Evolutionary conservation across 1,139 yeast species (phyloP), one percentile per base, ranked within the genome.

Genomic region (Taiozyma sp.): DNA sequence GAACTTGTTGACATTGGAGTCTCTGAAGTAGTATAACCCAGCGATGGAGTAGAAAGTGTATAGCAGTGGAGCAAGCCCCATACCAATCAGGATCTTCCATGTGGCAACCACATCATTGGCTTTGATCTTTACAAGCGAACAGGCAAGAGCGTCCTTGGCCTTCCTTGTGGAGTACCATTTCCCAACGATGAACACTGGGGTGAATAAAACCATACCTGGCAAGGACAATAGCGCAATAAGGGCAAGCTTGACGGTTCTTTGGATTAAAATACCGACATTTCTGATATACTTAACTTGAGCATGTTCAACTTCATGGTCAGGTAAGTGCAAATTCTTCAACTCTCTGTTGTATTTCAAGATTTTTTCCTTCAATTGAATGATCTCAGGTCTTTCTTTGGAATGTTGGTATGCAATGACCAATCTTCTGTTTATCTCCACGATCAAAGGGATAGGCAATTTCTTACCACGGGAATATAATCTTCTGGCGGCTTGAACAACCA

Each of bases 51-150:
- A 93, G 54, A 87, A 75, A 45, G 84, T 80, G 70, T 92, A 93
- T 39, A 93, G 73, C 40, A 90, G 68, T 2, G 99, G 99, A 0
- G 97, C 95, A 53, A 89, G 73, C 8, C 93, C 96, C 81, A 93
- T 79, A 39, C 93, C 84, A 45, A 93, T 92, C 58, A 93, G 75
- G 44, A 93, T 84, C 68, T 93, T 93, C 99, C 99, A 91, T 2
- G 97, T 91, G 1, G 97, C 97, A 53, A 91, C 78, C 29, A 93
- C 97, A 68, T 93, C 99, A 53, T 85, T 84, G 28, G 96, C 99
- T 62, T 83, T 82, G 57, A 93, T 85, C 67, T 93, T 93, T 36
- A 93, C 99, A 1, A 90, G 79, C 0, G 97, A 90, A 8, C 80
- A 84, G n/a, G 91, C 92, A 51, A 93, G 74, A 0, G 98, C 99